Conservation (phyloP, 2,329 filamentous ascomycete species). For the Claviceps digitariae region DNA sequence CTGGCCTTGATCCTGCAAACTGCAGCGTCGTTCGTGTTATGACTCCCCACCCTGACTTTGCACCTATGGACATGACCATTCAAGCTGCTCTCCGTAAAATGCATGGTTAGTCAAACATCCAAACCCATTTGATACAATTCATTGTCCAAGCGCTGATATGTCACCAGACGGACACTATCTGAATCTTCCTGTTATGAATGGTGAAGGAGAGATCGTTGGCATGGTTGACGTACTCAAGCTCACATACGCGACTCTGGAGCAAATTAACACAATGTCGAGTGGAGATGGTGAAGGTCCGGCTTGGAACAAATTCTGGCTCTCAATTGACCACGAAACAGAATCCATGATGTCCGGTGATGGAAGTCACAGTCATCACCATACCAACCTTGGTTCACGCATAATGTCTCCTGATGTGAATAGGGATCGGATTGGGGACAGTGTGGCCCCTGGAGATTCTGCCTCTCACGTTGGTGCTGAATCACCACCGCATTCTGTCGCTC, state of each 20-base stretch:
- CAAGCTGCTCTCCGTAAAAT: conserved; percentile 97
- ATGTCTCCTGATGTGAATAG: conserved; percentile 68
- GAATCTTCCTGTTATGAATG: conserved; percentile 97
- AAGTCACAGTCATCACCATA: conserved; percentile 53
- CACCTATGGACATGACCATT: conserved; percentile 97
- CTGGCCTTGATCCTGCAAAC: conserved; percentile 81
- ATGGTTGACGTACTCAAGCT: conserved; percentile 99
- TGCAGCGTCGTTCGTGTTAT: conserved; percentile 98
- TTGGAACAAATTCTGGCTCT: conserved; percentile 99
- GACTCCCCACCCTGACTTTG: conserved; percentile 98
- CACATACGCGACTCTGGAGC: conserved; percentile 94
- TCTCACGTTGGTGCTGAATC: conserved; percentile 80
- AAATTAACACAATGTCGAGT: conserved; percentile 90
- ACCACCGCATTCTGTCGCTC: conserved; percentile 52
- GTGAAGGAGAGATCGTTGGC: conserved; percentile 89
- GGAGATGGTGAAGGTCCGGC: conserved; percentile 86
- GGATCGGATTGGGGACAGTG: conserved; percentile 63
- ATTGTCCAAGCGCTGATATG: conserved; percentile 4
- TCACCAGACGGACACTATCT: conserved; percentile 84
- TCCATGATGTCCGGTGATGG: conserved; percentile 91
- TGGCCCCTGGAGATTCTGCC: conserved; percentile 86
- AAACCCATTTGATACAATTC: not conserved
- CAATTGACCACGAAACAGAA: conserved; percentile 85
- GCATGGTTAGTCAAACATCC: conserved; percentile 57
- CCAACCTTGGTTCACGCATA: conserved; percentile 54